phyloP scores from a whole-genome alignment of 495 filamentous ascomycete species.

The Immersiella caudata region DNA sequence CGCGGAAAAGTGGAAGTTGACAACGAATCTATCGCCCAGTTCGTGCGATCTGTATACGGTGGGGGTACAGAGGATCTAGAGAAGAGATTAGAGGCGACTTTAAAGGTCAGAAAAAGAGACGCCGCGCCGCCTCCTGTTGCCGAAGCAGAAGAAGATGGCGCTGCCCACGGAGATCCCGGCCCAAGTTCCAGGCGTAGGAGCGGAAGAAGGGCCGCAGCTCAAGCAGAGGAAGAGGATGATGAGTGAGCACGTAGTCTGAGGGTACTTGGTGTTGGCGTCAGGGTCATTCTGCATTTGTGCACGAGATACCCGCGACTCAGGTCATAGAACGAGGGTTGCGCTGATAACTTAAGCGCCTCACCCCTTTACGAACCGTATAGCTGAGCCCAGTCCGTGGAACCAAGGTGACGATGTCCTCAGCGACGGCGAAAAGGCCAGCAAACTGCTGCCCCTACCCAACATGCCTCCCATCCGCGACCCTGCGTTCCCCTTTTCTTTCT shows the following conservation, averaged over 20 bases:
- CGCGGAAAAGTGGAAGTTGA: conserved; percentile 87
- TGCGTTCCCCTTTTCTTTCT: conserved; percentile 15
- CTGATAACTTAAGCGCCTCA: not conserved
- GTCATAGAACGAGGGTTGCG: not conserved
- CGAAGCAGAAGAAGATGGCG: conserved; percentile 25
- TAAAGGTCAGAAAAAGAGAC: conserved; percentile 50
- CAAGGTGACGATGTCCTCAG: not conserved
- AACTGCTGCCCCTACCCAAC: not conserved
- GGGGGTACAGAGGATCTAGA: conserved; percentile 54
- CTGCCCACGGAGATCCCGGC: conserved; percentile 26
- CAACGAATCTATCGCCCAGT: conserved; percentile 65
- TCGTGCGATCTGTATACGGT: conserved; percentile 66
- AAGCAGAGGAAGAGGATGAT: conserved; percentile 12
- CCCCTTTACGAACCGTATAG: not conserved
- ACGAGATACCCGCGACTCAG: not conserved
- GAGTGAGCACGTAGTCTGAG: not conserved
- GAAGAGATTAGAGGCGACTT: conserved; percentile 54
- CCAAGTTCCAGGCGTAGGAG: conserved; percentile 27
- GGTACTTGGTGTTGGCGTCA: not conserved
- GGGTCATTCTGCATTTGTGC: not conserved
- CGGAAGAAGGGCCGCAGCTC: conserved; percentile 15
- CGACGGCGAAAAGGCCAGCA: not conserved
- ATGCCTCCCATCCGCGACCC: not conserved
- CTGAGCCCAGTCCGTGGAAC: not conserved
- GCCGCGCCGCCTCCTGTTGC: conserved; percentile 22